Evolutionary conservation across 306 rosid species (phyloP), one percentile per base, ranked within the genome.

Genomic region (Rosa lucieae): DNA sequence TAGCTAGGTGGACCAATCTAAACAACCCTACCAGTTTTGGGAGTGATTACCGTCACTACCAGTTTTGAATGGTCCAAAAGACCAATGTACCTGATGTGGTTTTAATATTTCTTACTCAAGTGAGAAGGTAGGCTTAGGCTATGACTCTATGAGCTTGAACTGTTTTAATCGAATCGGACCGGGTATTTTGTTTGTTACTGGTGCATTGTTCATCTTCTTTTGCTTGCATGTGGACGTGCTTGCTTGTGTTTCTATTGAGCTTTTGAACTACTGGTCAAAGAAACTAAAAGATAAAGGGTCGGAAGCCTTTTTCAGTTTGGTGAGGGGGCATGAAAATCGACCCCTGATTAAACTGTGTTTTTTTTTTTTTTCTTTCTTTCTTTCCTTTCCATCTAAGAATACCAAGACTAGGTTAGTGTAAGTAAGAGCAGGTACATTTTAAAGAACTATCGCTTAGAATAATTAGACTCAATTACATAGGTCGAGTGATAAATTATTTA

Each of bases 1-100:
- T 2, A 2, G 37, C 3, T 48, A 73, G 76, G 82, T 78, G 82
- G 82, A 49, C 72, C 82, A 67, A 29, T 52, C 55, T 43, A 67
- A 72, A 47, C 82, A 21, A 74, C 29, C 59, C 51, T 32, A n/a
- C n/a, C n/a, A n/a, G n/a, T n/a, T n/a, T n/a, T n/a, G n/a, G n/a
- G n/a, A n/a, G n/a, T n/a, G n/a, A n/a, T n/a, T n/a, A n/a, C n/a
- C n/a, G n/a, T n/a, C 66, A 73, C 76, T 56, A 49, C 18, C 46
- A 51, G 37, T 17, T 15, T 10, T 72, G 62, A 49, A 39, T 52
- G 77, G 77, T 73, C 66, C 76, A 37, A 35, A 35, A n/a, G 20
- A 9, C 67, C 40, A 17, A 51, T 32, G 47, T 20, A 72, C 48
- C 47, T 32, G 37, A 32, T 35, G 65, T 52, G 76, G 29, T 15